These are phyloP conservation scores for Solanum lignicaule DNA, from an alignment of 257 asterid species.

Conservation along the genomic window DNA sequence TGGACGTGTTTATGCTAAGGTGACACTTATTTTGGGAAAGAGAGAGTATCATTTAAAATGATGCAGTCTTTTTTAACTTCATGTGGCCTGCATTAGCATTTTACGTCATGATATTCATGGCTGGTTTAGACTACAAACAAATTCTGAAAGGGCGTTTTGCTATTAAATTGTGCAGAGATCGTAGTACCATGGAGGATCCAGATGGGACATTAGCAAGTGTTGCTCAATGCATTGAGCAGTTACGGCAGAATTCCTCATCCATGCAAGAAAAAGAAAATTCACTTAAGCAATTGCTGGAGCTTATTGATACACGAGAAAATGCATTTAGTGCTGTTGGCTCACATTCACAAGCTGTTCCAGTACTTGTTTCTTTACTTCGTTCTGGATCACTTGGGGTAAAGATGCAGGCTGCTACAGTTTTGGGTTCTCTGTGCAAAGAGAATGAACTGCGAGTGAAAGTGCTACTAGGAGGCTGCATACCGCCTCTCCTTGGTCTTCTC, in stretches of 20 bases:
- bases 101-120: not conserved
- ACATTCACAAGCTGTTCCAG: slow-evolving; percentile 99
- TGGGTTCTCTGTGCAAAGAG: slow-evolving; percentile 92
- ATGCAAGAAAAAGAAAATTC: slow-evolving; percentile 71
- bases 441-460: slow-evolving; percentile 91
- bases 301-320: slow-evolving; percentile 71
- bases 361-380: slow-evolving; percentile 93
- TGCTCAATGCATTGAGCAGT: slow-evolving; percentile 91
- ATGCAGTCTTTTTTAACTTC: not conserved
- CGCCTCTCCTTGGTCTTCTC: slow-evolving; percentile 95
- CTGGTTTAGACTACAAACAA: slow-evolving; percentile 6
- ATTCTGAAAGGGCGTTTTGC: not conserved
- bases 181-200: slow-evolving; percentile 94
- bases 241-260: slow-evolving; percentile 82
- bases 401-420: slow-evolving; percentile 83
- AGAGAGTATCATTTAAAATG: not conserved
- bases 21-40: not conserved
- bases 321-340: slow-evolving; percentile 98
- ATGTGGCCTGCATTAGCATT: not conserved
- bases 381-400: slow-evolving; percentile 88
- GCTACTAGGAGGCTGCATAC: slow-evolving; percentile 94
- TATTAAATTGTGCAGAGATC: slow-evolving; percentile 47
- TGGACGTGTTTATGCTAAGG: not conserved
- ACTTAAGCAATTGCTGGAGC: slow-evolving; percentile 71
- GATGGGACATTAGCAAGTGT: slow-evolving; percentile 98